Conservation (phyloP, 805 yeast genomes). For the Teunomyces kruisii region DNA sequence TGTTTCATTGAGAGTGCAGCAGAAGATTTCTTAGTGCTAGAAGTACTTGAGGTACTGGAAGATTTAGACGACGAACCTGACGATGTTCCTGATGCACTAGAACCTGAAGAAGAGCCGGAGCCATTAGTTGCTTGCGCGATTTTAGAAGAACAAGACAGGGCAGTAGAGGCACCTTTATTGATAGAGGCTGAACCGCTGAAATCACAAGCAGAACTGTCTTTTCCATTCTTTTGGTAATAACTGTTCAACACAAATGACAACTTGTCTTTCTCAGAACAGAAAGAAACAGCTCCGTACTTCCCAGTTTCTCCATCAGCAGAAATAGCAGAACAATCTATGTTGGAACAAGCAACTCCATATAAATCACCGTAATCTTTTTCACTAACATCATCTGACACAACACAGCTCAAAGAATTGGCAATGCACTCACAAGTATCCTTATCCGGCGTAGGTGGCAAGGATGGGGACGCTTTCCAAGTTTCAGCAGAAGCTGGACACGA, state of each 20-base stretch:
- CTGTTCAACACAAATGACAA: constrained; percentile 60
- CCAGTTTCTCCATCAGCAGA: constrained; percentile 63
- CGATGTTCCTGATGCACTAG: constrained; percentile 20
- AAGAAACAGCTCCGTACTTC: constrained; percentile 69
- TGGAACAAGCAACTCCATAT: constrained; percentile 58
- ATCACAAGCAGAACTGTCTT: constrained; percentile 54
- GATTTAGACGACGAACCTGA: constrained; percentile 27
- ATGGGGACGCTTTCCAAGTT: constrained; percentile 67
- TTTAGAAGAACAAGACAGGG: constrained; percentile 30
- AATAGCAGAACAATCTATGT: constrained; percentile 62
- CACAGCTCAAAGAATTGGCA: constrained; percentile 55
- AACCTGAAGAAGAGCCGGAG: constrained; percentile 18
- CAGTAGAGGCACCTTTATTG: constrained; percentile 27
- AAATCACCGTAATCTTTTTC: constrained; percentile 58
- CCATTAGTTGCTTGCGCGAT: constrained; percentile 17
- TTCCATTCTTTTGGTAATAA: constrained; percentile 40
- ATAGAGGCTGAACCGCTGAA: constrained; percentile 67
- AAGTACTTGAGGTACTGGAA: constrained; percentile 17
- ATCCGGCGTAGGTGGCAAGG: constrained; percentile 79
- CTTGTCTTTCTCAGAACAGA: constrained; percentile 65
- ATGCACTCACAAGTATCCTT: constrained; percentile 64
- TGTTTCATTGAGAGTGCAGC: constrained; percentile 16
- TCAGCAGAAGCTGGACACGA: constrained; percentile 59
- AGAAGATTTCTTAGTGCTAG: constrained; percentile 16
- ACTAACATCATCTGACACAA: constrained; percentile 54